Base-by-base conservation (phyloP, 2,329 filamentous ascomycete species). In the Alternaria burnsii region DNA sequence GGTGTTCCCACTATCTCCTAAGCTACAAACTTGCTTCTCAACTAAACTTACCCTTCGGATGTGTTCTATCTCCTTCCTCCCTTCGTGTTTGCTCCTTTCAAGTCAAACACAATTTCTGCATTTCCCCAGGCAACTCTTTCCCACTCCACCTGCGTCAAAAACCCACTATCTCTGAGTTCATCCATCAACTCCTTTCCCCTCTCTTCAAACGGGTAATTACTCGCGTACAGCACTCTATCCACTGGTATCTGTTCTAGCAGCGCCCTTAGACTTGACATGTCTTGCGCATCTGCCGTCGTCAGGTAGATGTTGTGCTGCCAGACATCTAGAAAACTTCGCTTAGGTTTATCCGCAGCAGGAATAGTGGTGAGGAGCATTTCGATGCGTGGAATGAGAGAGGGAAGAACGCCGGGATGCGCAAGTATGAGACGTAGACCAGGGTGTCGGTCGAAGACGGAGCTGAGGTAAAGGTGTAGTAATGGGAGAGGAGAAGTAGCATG, bases 271-370 rank as follows among this genome's bases (percentile, higher is more conserved):
- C 83, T 55, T 76, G 64, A 79, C 18, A 87, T 60, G 28, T 81
- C 81, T 71, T 83, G 86, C 57, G 83, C 81, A 3, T 86, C 86
- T 53, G 81, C 84, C 2, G 85, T 87, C 1, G 86, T 87, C 26
- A 89, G 71, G 82, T 84, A 88, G 11, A 88, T 74, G 58, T 88
- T 88, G 59, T 81, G 75, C 47, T 83, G 79, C 80, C 83, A 89
- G 2, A 87, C 84, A 12, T 85, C 77, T 14, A 74, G 68, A 47
- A 88, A 82, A 0, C 74, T 58, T 58, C 73, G 71, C 12, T 63
- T 68, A 0, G 71, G 69, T 54, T 62, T 71, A 30, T 66, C 61
- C 22, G 54, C 24, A 9, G 28, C 32, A 2, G 67, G 66, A 9
- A 71, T 60, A 28, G 55, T 72, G 76, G 30, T 59, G 36, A 69